Evolutionary conservation across 2,329 filamentous ascomycete genomes (phyloP).

Genomic region (Macrophomina phaseolina): DNA sequence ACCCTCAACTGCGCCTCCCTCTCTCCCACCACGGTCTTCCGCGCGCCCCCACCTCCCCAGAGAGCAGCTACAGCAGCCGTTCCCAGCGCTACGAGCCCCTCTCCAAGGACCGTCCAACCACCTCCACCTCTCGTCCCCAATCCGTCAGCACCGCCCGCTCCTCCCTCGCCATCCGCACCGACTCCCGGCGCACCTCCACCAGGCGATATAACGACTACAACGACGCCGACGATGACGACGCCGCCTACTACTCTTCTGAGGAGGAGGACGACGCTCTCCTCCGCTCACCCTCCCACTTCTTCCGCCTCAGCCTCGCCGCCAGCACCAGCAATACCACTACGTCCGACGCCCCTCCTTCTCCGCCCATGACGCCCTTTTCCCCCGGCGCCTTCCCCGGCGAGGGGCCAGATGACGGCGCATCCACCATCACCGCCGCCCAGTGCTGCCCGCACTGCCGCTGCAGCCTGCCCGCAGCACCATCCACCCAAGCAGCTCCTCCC

Average conservation of each 20-base stretch:
- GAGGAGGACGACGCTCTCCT: not conserved
- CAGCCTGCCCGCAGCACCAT: not conserved
- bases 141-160: not conserved
- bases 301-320: slow-evolving; percentile 31
- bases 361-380: slow-evolving; percentile 27
- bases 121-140: not conserved
- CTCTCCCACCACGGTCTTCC: slow-evolving; percentile 27
- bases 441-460: slow-evolving; percentile 4
- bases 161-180: not conserved
- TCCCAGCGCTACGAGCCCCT: slow-evolving; percentile 25
- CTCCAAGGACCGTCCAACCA: slow-evolving; percentile 1
- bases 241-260: not conserved
- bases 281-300: slow-evolving; percentile 10
- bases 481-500: not conserved
- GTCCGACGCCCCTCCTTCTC: slow-evolving; percentile 35
- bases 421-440: not conserved
- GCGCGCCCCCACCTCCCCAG: slow-evolving; percentile 20
- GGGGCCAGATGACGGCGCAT: not conserved
- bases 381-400: slow-evolving; percentile 19
- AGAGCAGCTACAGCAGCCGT: slow-evolving; percentile 18
- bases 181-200: not conserved
- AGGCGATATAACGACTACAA: not conserved
- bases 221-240: not conserved
- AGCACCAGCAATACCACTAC: slow-evolving; percentile 29
- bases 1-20: slow-evolving; percentile 22